Evolutionary conservation across 768 basidiomycete genomes (phyloP), one percentile per base, ranked within the genome.

Genomic region (Neoboletus magnificus): DNA sequence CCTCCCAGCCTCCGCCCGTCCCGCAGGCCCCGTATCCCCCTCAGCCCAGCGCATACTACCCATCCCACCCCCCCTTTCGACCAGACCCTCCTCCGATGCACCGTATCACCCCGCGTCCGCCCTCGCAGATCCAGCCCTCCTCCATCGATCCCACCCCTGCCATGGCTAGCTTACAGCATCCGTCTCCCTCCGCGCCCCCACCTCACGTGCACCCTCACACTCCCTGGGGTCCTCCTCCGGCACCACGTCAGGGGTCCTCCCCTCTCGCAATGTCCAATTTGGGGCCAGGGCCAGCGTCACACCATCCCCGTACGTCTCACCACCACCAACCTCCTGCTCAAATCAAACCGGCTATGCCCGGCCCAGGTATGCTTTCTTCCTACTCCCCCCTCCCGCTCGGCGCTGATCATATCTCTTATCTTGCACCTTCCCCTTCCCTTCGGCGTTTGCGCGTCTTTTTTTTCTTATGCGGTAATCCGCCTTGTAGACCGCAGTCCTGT

Each of bases 161-260:
- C 33, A 70, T 72, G 71, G 69, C 69, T 4, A 72, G 71, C 43
- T 32, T 70, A 3, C 69, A 70, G 13, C 69, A 72, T 50, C 69
- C 69, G 32, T 66, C 68, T 33, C 66, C 68, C 29, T 59, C 66
- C 36, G 61, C 57, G n/a, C 68, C 67, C 30, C 56, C 63, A 2
- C 62, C 68, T 65, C 67, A 69, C 67, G 67, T 69, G 67, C 70
- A 61, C 54, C 45, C 66, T 35, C 68, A 58, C 56, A 16, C 64
- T 59, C 5, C 71, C 65, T 72, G 69, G 69, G 69, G 69, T 72
- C 69, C 68, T 71, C 69, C 66, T 48, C 52, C 52, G 3, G 37
- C 60, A 12, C 51, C 61, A 47, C 67, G 67, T 55, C 67, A 69
- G 69, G 69, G 69, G 69, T 70, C 69, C 70, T 66, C 68, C 43